Evolutionary conservation across 1,284 basidiomycete genomes (phyloP).

Genomic region (Leucoagaricus sp.): DNA sequence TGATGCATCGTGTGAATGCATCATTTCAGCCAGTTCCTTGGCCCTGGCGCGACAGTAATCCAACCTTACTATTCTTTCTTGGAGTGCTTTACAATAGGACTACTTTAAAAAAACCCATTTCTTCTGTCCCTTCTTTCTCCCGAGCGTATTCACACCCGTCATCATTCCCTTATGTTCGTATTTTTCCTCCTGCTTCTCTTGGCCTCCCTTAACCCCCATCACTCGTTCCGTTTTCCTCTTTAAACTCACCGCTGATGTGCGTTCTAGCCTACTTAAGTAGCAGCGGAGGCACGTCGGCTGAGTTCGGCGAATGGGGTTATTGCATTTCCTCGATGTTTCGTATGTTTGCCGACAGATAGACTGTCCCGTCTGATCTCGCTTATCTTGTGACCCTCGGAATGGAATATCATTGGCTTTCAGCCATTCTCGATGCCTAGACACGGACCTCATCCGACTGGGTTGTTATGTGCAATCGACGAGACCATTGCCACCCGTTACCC

Average conservation of each 20-base stretch:
- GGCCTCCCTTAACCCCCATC: constrained; percentile 51
- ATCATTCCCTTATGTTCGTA: constrained; percentile 41
- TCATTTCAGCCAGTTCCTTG: background rate
- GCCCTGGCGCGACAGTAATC: background rate
- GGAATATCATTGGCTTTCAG: constrained; percentile 44
- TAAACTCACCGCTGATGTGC: constrained; percentile 40
- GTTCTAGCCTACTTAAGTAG: constrained; percentile 34
- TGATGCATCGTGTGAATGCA: constrained; percentile 5
- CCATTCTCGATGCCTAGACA: constrained; percentile 6
- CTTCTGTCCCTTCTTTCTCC: constrained; percentile 14
- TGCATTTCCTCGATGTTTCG: constrained; percentile 51
- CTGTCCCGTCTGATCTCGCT: constrained; percentile 17
- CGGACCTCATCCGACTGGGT: no score
- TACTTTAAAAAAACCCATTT: constrained; percentile 13
- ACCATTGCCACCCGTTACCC: no score
- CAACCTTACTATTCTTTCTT: background rate
- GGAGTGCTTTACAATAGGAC: constrained; percentile 10
- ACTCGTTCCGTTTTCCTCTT: constrained; percentile 52
- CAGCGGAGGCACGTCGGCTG: constrained; percentile 38
- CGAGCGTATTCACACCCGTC: constrained; percentile 34
- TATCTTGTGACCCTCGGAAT: constrained; percentile 17
- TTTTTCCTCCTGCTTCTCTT: constrained; percentile 59
- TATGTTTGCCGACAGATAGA: constrained; percentile 32
- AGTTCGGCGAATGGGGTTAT: constrained; percentile 64
- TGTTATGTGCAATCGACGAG: no score